Conservation (phyloP, 2,329 filamentous ascomycete genomes). For the Dothideomycetes sp. region DNA sequence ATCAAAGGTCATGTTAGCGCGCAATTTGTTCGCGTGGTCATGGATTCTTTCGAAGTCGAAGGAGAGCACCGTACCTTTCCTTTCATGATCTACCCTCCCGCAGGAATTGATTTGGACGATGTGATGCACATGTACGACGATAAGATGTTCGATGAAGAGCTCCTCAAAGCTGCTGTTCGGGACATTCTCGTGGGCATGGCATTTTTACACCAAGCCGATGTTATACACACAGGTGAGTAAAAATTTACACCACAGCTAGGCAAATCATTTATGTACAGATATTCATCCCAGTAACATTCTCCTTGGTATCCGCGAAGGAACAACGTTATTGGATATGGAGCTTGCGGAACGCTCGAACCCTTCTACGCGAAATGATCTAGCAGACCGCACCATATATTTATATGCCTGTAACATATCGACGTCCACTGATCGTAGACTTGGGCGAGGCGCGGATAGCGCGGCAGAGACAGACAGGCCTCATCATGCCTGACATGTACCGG, state of each 20-base stretch:
- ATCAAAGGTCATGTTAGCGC: conserved; percentile 19
- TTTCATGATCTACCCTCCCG: conserved; percentile 23
- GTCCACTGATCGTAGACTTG: conserved; percentile 5
- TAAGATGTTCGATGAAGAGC: conserved; percentile 6
- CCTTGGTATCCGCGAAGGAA: background rate
- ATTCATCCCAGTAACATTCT: conserved; percentile 4
- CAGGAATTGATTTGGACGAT: conserved; percentile 28
- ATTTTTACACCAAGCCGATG: background rate
- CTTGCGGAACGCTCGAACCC: background rate
- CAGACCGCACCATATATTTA: background rate
- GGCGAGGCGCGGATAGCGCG: conserved; percentile 2
- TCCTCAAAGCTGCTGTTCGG: no score
- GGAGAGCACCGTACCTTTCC: conserved; percentile 24
- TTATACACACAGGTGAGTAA: background rate
- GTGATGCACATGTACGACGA: conserved; percentile 19
- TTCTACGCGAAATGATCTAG: background rate
- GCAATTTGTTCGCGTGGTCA: conserved; percentile 20
- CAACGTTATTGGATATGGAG: background rate
- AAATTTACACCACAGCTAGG: background rate
- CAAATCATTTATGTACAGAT: background rate
- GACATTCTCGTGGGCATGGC: background rate
- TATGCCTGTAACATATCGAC: background rate
- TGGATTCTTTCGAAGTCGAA: conserved; percentile 25
- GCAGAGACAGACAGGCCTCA: conserved; percentile 1
- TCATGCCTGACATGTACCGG: conserved; percentile 7